phyloP scores from a whole-genome alignment of 2,329 filamentous ascomycete species.

The Akanthomyces dipterigenus region DNA sequence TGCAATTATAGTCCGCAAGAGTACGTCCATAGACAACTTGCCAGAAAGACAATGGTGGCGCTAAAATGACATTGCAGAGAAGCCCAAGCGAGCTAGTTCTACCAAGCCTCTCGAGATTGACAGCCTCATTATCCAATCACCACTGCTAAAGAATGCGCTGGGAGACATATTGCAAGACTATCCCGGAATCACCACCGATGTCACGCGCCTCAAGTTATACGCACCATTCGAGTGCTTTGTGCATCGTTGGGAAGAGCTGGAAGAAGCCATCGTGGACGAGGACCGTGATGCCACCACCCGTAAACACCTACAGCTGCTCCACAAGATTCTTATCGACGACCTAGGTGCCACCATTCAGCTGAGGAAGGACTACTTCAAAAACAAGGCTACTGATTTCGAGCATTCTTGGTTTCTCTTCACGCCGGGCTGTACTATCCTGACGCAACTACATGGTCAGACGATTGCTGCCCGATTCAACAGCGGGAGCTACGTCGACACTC shows the following conservation, averaged over 20 bases:
- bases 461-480: slow-evolving; percentile 79
- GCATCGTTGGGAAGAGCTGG: slow-evolving; percentile 53
- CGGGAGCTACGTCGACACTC: slow-evolving; percentile 62
- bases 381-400: slow-evolving; percentile 81
- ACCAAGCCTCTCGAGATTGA: slow-evolving; percentile 54
- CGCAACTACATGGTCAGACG: slow-evolving; percentile 65
- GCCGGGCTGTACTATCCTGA: slow-evolving; percentile 72
- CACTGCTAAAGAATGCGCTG: slow-evolving; percentile 51
- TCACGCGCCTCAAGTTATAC: slow-evolving; percentile 55
- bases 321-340: slow-evolving; percentile 53
- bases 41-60: not conserved
- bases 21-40: slow-evolving; percentile 14
- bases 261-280: slow-evolving; percentile 32
- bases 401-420: slow-evolving; percentile 85
- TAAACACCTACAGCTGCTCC: slow-evolving; percentile 61
- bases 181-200: slow-evolving; percentile 50
- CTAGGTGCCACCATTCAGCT: not conserved
- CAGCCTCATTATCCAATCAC: slow-evolving; percentile 58
- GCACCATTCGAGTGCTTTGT: slow-evolving; percentile 58
- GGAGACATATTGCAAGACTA: slow-evolving; percentile 49
- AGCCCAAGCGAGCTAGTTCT: slow-evolving; percentile 47
- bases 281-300: slow-evolving; percentile 27
- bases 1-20: slow-evolving; percentile 52
- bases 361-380: slow-evolving; percentile 70
- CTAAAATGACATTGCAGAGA: slow-evolving; percentile 16